Evolutionary conservation across 2,329 filamentous ascomycete species (phyloP).

Genomic region (Allantophomopsis cytisporea): DNA sequence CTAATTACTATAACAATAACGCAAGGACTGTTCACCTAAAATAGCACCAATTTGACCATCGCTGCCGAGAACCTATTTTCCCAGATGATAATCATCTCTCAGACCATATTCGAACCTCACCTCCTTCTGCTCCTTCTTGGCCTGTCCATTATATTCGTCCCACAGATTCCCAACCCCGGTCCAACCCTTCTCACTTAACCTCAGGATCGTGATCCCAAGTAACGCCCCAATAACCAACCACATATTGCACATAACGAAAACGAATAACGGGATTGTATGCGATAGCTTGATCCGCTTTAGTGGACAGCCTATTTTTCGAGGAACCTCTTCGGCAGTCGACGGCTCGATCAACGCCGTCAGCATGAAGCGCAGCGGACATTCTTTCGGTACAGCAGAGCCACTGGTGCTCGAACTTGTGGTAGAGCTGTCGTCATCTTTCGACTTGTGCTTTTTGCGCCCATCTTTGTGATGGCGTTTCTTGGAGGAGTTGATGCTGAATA

Average conservation of each 20-base stretch:
- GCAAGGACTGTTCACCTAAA: not conserved
- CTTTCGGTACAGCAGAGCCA: conserved; percentile 5
- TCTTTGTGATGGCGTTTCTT: no score
- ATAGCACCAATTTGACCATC: not conserved
- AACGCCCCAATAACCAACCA: conserved; percentile 13
- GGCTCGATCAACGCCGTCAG: conserved; percentile 10
- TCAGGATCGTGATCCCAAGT: conserved; percentile 2
- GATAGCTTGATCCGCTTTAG: conserved; percentile 13
- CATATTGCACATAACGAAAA: conserved; percentile 14
- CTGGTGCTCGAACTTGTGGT: conserved; percentile 5
- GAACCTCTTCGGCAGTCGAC: conserved; percentile 4
- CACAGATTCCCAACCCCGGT: no score
- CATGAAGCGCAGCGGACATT: conserved; percentile 14
- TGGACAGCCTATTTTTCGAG: conserved; percentile 8
- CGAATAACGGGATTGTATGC: conserved; percentile 14
- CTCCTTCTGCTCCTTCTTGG: not conserved
- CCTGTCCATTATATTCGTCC: not conserved
- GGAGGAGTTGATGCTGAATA: no score
- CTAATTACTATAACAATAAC: not conserved
- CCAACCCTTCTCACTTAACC: no score
- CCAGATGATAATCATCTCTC: not conserved
- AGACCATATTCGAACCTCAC: not conserved
- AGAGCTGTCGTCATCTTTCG: no score
- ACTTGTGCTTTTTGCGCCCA: no score
- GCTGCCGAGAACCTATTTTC: not conserved